Evolutionary conservation across 306 rosid genomes (phyloP).

Genomic region (Senna siamea): DNA sequence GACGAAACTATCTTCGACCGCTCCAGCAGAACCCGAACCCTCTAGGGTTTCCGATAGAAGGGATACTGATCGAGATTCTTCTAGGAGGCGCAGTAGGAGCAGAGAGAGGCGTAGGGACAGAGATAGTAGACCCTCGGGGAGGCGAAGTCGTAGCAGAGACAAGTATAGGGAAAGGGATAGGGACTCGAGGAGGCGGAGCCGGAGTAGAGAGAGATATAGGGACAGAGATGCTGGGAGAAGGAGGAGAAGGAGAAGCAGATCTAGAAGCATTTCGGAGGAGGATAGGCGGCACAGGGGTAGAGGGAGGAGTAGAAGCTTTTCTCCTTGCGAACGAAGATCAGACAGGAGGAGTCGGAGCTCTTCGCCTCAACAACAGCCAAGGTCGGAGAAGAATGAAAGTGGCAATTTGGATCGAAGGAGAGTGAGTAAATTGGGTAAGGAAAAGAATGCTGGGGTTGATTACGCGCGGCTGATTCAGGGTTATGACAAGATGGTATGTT

Average conservation of each 20-base stretch:
- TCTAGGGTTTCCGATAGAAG: slow-evolving; percentile 71
- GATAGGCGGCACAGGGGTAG: slow-evolving; percentile 34
- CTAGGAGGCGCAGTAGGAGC: slow-evolving; percentile 51
- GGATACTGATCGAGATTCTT: slow-evolving; percentile 40
- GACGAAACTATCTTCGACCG: slow-evolving; percentile 43
- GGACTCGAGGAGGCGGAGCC: slow-evolving; percentile 42
- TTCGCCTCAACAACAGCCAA: slow-evolving; percentile 48
- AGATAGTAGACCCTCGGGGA: slow-evolving; percentile 38
- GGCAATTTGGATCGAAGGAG: slow-evolving; percentile 36
- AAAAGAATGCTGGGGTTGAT: slow-evolving; percentile 55
- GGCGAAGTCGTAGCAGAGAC: slow-evolving; percentile 40
- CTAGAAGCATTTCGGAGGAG: slow-evolving; percentile 32
- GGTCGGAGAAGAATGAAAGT: slow-evolving; percentile 40
- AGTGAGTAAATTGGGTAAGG: slow-evolving; percentile 42
- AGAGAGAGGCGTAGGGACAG: slow-evolving; percentile 40
- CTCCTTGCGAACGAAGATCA: slow-evolving; percentile 30
- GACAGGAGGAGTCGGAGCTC: slow-evolving; percentile 40
- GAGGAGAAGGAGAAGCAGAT: slow-evolving; percentile 43
- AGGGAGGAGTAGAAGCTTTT: slow-evolving; percentile 36
- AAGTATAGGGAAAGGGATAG: slow-evolving; percentile 41
- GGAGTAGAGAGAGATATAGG: slow-evolving; percentile 44
- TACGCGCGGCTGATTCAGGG: slow-evolving; percentile 65
- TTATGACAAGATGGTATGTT: slow-evolving; percentile 73
- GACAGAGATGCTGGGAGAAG: slow-evolving; percentile 48
- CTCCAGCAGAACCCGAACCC: slow-evolving; percentile 24